A percentile compares a stretch with the other conserved stretches of the same genome.
These are phyloP conservation scores for Flammula alnicola DNA, from an alignment of 1,284 basidiomycete species.

Conservation along the genomic window DNA sequence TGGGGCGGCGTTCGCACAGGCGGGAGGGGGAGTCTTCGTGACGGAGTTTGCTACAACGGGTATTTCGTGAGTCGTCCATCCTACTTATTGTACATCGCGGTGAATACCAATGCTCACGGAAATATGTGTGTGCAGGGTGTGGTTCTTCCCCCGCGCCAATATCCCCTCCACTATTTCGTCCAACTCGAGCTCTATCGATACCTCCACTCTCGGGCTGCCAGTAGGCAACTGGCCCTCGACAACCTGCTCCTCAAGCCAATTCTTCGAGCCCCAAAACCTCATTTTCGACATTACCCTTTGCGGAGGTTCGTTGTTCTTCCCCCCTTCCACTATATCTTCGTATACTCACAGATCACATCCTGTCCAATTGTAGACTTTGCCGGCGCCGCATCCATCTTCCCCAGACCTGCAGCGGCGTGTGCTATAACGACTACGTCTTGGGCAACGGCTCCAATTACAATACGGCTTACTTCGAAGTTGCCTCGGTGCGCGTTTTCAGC, in stretches of 20 bases:
- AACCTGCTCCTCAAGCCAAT: slow-evolving; percentile 61
- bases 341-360: not conserved
- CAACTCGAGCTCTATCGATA: slow-evolving; percentile 64
- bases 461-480: slow-evolving; percentile 79
- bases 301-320: slow-evolving; percentile 52
- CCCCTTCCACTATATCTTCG: not conserved
- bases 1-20: slow-evolving; percentile 57
- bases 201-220: slow-evolving; percentile 66
- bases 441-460: slow-evolving; percentile 68
- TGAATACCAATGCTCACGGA: no score
- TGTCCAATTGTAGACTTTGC: slow-evolving; percentile 42
- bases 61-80: slow-evolving; percentile 48
- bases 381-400: slow-evolving; percentile 55
- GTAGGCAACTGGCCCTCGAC: slow-evolving; percentile 68
- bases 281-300: slow-evolving; percentile 81
- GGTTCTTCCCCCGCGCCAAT: slow-evolving; percentile 73
- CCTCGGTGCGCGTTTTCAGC: slow-evolving; percentile 61
- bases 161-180: slow-evolving; percentile 60
- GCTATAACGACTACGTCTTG: slow-evolving; percentile 79
- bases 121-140: no score
- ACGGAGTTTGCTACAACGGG: slow-evolving; percentile 65
- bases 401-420: slow-evolving; percentile 68
- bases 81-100: not conserved
- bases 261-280: slow-evolving; percentile 69
- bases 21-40: slow-evolving; percentile 78